phyloP scores from a whole-genome alignment of 2,329 filamentous ascomycete genomes.

The Pseudogymnoascus pannorum region DNA sequence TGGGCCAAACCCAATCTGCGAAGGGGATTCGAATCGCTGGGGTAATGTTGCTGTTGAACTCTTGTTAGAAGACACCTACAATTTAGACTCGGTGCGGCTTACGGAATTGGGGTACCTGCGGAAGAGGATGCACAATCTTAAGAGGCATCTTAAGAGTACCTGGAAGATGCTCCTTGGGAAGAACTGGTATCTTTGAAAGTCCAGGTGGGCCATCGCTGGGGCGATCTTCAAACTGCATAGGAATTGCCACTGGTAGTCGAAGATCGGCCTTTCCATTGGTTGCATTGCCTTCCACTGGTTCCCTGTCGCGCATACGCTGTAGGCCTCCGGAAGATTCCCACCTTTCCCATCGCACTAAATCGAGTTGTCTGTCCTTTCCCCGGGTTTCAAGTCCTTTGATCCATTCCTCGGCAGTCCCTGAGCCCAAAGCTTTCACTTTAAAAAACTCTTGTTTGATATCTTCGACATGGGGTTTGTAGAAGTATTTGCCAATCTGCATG shows the following conservation, averaged over 20 bases:
- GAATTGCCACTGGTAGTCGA: background rate
- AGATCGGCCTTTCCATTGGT: background rate
- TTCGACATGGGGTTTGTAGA: constrained; percentile 55
- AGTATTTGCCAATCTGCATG: constrained; percentile 56
- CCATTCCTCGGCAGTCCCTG: constrained; percentile 68
- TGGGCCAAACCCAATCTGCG: constrained; percentile 23
- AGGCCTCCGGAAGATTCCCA: constrained; percentile 33
- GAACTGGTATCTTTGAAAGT: background rate
- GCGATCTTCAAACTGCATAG: background rate
- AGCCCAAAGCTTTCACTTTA: constrained; percentile 57
- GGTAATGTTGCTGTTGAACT: constrained; percentile 11
- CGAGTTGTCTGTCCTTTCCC: constrained; percentile 52
- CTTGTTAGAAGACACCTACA: constrained; percentile 2
- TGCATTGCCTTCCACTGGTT: background rate
- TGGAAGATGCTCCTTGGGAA: constrained; percentile 1
- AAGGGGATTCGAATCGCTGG: constrained; percentile 26
- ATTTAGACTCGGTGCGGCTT: background rate
- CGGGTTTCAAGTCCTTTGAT: constrained; percentile 62
- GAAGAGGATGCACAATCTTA: background rate
- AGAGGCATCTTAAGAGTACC: background rate
- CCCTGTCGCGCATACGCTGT: constrained; percentile 18
- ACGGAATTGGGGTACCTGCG: background rate
- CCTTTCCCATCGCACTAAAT: constrained; percentile 66
- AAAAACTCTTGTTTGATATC: constrained; percentile 55
- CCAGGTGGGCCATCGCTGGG: background rate